Evolutionary conservation across 805 yeast genomes (phyloP), one percentile per base, ranked within the genome.

Genomic region (Nakazawaea holstii): DNA sequence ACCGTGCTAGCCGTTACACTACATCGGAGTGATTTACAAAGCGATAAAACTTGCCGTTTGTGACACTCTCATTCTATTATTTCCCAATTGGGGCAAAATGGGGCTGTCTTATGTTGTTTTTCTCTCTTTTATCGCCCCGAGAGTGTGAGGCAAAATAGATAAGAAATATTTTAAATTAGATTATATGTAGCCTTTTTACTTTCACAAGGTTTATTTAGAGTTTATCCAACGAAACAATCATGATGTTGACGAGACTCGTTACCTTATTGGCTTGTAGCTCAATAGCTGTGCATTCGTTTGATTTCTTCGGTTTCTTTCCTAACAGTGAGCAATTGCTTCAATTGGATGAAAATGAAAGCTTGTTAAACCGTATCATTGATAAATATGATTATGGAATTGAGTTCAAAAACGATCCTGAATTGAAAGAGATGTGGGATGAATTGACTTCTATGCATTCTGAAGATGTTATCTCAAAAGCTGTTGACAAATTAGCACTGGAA

Each of bases 1-100:
- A 77, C 84, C 83, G 81, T 80, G 84, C 79, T 80, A 79, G 81
- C 85, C 86, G 84, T 79, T 80, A 80, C 85, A 80, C 86, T 78
- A 80, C 75, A 80, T 79, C 85, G 85, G 84, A 79, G 17, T 29
- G 33, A 11, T 20, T 17, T 28, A 38, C 20, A 38, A 14, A 28
- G 6, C 13, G 36, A 7, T 7, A 9, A 9, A 10, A n/a, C 8
- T 14, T 10, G 15, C 15, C 13, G 36, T 33, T 33, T 33, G 36
- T n/a, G 15, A 33, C 13, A 14, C 8, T 33, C 14, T 7, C 8
- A 10, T 33, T 10, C 7, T 7, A 33, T 33, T 33, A n/a, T n/a
- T n/a, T n/a, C n/a, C n/a, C n/a, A n/a, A n/a, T n/a, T n/a, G n/a
- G n/a, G n/a, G n/a, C n/a, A n/a, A n/a, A n/a, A n/a, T n/a, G n/a